Base-by-base conservation (phyloP, 2,329 filamentous ascomycete genomes). In the Aspergillus ibericus region DNA sequence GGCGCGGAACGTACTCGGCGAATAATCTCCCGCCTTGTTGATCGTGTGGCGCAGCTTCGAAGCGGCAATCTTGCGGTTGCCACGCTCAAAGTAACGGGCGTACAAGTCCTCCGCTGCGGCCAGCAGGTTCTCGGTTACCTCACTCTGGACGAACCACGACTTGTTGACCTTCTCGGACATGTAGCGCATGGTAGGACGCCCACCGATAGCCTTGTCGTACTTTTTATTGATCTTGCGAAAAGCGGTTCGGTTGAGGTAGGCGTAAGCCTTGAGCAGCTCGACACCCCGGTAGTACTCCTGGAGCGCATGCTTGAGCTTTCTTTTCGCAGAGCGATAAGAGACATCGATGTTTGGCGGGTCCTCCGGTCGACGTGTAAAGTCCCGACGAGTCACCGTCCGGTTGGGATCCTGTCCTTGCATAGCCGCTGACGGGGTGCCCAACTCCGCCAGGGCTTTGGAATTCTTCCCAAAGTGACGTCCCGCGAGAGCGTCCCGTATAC, bases 171-270 rank as follows among this genome's bases (percentile, higher is more conserved):
- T 93, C 66, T 97, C 93, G 32, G 88, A 88, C 85, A 97, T 90
- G 74, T 93, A 98, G 27, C 89, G 85, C 70, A 90, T 84, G 0
- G 88, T 84, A 0, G 91, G 91, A 10, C 89, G 85, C 40, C 92
- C 88, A 66, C 92, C 86, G 57, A 92, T 86, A 2, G 89, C 86
- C 78, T 98, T 99, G 81, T 98, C 93, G 72, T 96, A 98, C 76
- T 99, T 99, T 75, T 99, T 99, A 77, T 96, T 97, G 71, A 99
- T 92, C 75, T 99, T 99, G 32, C 93, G 88, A 70, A 98, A 98
- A 0, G 92, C 95, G 0, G 92, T 96, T 50, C 92, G 85, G 73
- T 99, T 99, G 13, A 97, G 81, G 20, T 96, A 79, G 1, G 92
- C 89, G 68, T 96, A 99, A 0, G 91, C 90, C 77, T 97, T 98